Conservation (phyloP, 208 protist species). For the Leishmania turanica region DNA sequence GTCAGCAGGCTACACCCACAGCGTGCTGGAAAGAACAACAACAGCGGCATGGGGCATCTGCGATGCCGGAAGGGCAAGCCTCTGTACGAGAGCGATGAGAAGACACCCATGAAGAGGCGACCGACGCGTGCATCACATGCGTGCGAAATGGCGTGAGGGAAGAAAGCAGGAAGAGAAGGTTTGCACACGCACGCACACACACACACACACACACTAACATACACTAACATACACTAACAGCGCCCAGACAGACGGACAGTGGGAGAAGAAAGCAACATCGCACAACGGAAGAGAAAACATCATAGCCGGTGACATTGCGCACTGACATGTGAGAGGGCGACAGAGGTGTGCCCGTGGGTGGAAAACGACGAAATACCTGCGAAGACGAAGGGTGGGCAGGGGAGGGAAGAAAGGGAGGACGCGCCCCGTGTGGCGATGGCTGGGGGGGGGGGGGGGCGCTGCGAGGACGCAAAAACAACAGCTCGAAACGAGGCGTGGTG, state of each 20-base stretch:
- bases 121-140: too few relatives aligned
- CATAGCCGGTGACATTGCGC: background rate
- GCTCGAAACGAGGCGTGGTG: background rate
- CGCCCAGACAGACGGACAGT: background rate
- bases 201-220: background rate
- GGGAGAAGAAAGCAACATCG: background rate
- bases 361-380: background rate
- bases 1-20: too few relatives aligned
- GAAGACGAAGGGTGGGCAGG: background rate
- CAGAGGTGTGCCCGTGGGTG: background rate
- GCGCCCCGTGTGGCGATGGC: background rate
- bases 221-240: background rate
- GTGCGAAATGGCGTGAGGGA: background rate
- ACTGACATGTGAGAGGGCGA: background rate
- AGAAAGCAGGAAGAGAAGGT: background rate
- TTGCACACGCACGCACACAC: background rate
- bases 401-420: background rate
- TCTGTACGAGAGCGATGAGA: background rate
- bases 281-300: background rate
- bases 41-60: too few relatives aligned
- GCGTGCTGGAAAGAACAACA: too few relatives aligned
- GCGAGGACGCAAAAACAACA: background rate
- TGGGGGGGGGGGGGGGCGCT: background rate
- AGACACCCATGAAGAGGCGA: background rate
- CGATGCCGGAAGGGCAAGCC: too few relatives aligned